A percentile compares a stretch with the other conserved stretches of the same genome.
phyloP scores from a whole-genome alignment of 2,329 filamentous ascomycete genomes.

The Hypomyces perniciosus region DNA sequence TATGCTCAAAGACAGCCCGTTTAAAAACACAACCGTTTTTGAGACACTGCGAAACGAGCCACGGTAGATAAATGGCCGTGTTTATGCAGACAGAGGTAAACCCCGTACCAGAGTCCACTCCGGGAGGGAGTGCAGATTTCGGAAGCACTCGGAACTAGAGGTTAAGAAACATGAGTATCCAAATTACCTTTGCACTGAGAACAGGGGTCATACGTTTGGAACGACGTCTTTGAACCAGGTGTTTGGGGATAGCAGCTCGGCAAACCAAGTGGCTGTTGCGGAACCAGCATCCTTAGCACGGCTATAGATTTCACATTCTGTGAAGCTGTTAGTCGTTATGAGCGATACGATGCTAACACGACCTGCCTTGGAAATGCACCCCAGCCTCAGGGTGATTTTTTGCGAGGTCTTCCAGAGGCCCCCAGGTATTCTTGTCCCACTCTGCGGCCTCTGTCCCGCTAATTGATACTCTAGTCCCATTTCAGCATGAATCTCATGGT shows the following conservation, averaged over 20 bases:
- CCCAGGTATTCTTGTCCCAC: not conserved
- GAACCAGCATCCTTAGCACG: not conserved
- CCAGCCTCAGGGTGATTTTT: constrained; percentile 25
- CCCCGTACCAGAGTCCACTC: not conserved
- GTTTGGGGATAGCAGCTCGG: not conserved
- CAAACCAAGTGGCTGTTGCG: not conserved
- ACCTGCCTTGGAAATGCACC: constrained; percentile 26
- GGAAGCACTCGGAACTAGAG: not conserved
- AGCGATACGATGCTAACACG: no score
- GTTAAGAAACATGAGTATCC: no score
- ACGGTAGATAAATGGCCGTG: not conserved
- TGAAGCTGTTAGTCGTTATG: no score
- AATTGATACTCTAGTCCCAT: no score
- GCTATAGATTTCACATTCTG: not conserved
- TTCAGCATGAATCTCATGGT: no score
- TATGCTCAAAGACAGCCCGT: not conserved
- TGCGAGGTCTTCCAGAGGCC: not conserved
- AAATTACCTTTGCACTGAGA: no score
- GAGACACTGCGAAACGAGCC: not conserved
- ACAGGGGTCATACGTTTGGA: not conserved
- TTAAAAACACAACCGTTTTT: not conserved
- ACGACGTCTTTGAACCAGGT: not conserved
- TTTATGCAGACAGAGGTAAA: not conserved
- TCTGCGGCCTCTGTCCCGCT: no score
- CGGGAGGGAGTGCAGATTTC: constrained; percentile 10